Base-by-base conservation (phyloP, 73 alveolate genomes). In the Durusdinium trenchii region DNA sequence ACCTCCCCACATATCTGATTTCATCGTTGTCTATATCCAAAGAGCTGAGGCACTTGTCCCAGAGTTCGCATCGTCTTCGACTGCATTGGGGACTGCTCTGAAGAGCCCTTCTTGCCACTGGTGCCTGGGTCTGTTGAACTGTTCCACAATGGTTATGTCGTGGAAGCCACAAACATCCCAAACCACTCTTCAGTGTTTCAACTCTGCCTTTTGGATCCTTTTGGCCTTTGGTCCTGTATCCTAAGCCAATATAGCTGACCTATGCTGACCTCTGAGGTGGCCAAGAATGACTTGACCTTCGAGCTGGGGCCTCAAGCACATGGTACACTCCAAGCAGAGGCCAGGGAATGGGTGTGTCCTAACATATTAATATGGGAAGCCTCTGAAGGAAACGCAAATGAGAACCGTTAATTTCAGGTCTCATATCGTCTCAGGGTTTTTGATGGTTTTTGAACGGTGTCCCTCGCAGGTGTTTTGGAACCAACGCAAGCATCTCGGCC, bases 281-380 rank as follows among this genome's bases (percentile, higher is more conserved):
- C n/a, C n/a, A n/a, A 40, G 47, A 50, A 75, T 73, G 97, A 91
- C 81, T 36, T 91, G 76, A 91, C 97, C 62, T 91, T 91, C 43
- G 97, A 91, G 54, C 78, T 91, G 23, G 97, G 97, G 40, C 97
- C 97, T 35, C 97, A 91, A 46, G 97, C 97, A 18, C 97, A 91
- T 51, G 97, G 97, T 73, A 91, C 97, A 14, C 48, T 91, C 35
- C 78, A 67, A 35, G 81, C 97, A 28, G 97, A 91, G 97, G 97
- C 86, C 10, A 7, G 12, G 61, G 60, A 36, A 6, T 38, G 54
- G 51, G 52, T 73, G 84, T n/a, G 51, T n/a, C 28, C 9, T 30
- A 14, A 3, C 3, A 14, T 14, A 14, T 28, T 36, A 40, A 36
- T 36, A 18, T 73, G 26, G 51, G 51, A 7, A 6, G 71, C 42